Evolutionary conservation across 164 flowering plant species (phyloP).

Genomic region (Saururus chinensis): DNA sequence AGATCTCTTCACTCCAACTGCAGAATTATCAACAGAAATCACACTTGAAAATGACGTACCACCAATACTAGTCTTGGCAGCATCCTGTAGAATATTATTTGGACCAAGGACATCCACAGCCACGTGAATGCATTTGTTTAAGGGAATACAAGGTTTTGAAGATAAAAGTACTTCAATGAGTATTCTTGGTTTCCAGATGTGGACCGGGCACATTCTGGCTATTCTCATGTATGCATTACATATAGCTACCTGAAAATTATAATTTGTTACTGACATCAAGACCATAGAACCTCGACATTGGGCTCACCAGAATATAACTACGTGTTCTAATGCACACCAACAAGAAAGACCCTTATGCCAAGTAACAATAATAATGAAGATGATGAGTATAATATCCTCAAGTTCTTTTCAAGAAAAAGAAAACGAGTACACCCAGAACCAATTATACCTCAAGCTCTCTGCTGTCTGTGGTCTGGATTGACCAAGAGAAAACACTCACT

Average conservation of each 20-base stretch:
- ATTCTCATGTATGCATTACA: slow-evolving; percentile 64
- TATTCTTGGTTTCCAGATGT: slow-evolving; percentile 71
- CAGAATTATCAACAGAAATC: slow-evolving; percentile 17
- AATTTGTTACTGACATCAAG: not conserved
- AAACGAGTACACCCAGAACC: too few relatives aligned
- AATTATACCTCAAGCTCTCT: slow-evolving; percentile 64
- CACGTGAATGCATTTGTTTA: slow-evolving; percentile 58
- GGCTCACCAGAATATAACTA: too few relatives aligned
- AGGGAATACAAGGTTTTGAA: slow-evolving; percentile 39
- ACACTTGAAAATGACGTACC: slow-evolving; percentile 7
- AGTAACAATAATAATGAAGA: too few relatives aligned
- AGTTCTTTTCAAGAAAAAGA: too few relatives aligned
- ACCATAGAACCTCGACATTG: not conserved
- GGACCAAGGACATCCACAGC: slow-evolving; percentile 52
- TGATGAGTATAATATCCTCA: too few relatives aligned
- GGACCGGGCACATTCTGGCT: slow-evolving; percentile 62
- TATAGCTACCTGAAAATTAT: slow-evolving; percentile 54
- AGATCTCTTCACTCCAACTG: slow-evolving; percentile 54
- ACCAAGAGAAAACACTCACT: slow-evolving; percentile 37
- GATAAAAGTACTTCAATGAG: slow-evolving; percentile 44
- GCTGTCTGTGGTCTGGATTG: slow-evolving; percentile 58
- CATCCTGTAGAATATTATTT: slow-evolving; percentile 33
- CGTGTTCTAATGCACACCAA: too few relatives aligned
- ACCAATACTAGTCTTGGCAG: slow-evolving; percentile 3
- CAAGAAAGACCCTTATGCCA: too few relatives aligned